Evolutionary conservation across 768 basidiomycete species (phyloP).

Genomic region (Udeniomyces megalosporus): DNA sequence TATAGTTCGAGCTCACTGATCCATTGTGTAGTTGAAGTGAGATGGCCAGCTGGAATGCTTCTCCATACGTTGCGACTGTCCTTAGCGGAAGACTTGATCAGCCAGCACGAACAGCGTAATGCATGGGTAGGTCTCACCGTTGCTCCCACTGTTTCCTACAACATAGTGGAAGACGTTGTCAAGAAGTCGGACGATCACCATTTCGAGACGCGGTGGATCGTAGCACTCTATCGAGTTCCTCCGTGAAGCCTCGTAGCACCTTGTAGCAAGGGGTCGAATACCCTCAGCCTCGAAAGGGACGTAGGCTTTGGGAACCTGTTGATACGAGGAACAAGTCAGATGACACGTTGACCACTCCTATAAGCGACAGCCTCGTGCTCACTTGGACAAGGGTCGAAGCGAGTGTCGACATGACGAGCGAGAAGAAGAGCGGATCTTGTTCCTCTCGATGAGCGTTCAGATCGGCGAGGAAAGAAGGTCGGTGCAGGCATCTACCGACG

Average conservation of each 20-base stretch:
- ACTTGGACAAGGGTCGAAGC: slow-evolving; percentile 78
- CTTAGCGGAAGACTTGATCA: background rate
- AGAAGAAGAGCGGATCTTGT: slow-evolving; percentile 75
- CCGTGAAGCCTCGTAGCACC: slow-evolving; percentile 43
- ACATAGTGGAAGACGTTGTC: slow-evolving; percentile 10
- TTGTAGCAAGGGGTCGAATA: slow-evolving; percentile 67
- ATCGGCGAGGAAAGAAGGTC: slow-evolving; percentile 83
- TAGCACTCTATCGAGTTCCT: slow-evolving; percentile 15
- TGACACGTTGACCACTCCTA: too few relatives aligned
- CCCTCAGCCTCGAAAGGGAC: slow-evolving; percentile 58
- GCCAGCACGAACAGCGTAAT: background rate
- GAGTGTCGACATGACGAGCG: slow-evolving; percentile 74
- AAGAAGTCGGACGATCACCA: slow-evolving; percentile 8
- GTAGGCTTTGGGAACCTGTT: slow-evolving; percentile 51
- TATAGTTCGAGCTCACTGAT: slow-evolving; percentile 17
- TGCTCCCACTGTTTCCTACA: background rate
- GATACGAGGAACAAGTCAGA: too few relatives aligned
- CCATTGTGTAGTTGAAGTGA: slow-evolving; percentile 77
- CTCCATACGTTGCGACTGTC: slow-evolving; percentile 25
- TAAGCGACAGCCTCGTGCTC: background rate
- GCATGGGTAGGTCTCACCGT: background rate
- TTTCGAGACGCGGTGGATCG: slow-evolving; percentile 2
- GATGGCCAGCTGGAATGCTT: slow-evolving; percentile 46
- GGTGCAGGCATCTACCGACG: slow-evolving; percentile 43
- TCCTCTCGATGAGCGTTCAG: slow-evolving; percentile 64